A percentile compares a stretch with the other conserved stretches of the same genome.
Conservation (phyloP, 768 basidiomycete species). For the Podaxis mareebaensis region DNA sequence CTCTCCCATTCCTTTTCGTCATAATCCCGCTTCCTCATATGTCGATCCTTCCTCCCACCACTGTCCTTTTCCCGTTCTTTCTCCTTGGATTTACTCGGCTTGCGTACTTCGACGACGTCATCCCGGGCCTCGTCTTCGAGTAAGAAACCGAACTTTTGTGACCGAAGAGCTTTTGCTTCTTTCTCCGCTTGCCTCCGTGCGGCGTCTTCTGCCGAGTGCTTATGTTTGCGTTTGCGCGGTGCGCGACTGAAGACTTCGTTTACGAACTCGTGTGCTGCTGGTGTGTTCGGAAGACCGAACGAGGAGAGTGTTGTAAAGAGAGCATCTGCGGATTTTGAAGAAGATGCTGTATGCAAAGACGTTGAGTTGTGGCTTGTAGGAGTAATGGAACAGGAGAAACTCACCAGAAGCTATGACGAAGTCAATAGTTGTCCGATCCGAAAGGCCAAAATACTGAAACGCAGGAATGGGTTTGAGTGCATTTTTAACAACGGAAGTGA, state of each 20-base stretch:
- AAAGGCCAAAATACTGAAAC: slow-evolving; percentile 74
- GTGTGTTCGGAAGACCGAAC: slow-evolving; percentile 79
- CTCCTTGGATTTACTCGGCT: slow-evolving; percentile 37
- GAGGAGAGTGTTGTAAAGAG: slow-evolving; percentile 75
- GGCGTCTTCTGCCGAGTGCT: slow-evolving; percentile 44
- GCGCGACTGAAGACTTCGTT: slow-evolving; percentile 73
- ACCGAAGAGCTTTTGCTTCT: slow-evolving; percentile 65
- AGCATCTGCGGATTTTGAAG: slow-evolving; percentile 77
- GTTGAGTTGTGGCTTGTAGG: neutral
- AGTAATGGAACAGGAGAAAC: slow-evolving; percentile 18
- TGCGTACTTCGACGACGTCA: slow-evolving; percentile 43
- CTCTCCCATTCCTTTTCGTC: slow-evolving; percentile 88
- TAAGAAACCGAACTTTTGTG: slow-evolving; percentile 78
- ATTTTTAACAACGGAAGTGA: neutral
- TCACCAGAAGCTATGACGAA: slow-evolving; percentile 85
- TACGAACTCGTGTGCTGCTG: slow-evolving; percentile 81
- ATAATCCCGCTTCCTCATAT: slow-evolving; percentile 77
- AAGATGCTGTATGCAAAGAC: slow-evolving; percentile 55
- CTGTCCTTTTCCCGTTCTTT: slow-evolving; percentile 29
- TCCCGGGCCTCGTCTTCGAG: slow-evolving; percentile 57
- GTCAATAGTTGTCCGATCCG: slow-evolving; percentile 82
- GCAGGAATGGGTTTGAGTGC: slow-evolving; percentile 6
- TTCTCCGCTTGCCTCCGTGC: slow-evolving; percentile 71
- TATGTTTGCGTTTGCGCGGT: slow-evolving; percentile 78
- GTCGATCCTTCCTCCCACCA: slow-evolving; percentile 60